These are phyloP conservation scores for Coniophora puteana DNA, from an alignment of 1,284 basidiomycete genomes.

Conservation along the genomic window DNA sequence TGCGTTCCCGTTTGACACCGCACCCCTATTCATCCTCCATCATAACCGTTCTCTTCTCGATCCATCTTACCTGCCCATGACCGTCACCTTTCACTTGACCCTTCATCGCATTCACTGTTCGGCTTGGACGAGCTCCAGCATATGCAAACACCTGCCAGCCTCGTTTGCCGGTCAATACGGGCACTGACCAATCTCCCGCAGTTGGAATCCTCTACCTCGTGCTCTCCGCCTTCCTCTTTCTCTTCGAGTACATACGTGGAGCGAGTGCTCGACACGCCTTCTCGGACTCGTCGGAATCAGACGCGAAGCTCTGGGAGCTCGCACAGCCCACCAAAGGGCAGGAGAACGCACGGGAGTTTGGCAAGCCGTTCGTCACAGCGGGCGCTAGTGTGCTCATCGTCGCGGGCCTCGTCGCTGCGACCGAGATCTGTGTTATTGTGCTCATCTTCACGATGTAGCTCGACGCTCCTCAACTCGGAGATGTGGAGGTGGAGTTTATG, in stretches of 20 bases:
- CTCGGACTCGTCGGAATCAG: constrained; percentile 46
- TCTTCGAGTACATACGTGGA: constrained; percentile 57
- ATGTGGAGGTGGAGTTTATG: too few relatives aligned
- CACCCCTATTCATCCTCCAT: too few relatives aligned
- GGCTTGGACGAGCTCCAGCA: too few relatives aligned
- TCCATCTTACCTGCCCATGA: background rate
- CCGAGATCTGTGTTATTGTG: constrained; percentile 63
- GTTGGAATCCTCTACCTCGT: constrained; percentile 73
- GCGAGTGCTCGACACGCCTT: constrained; percentile 71
- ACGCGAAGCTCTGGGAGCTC: constrained; percentile 15
- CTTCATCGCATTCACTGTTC: constrained; percentile 1
- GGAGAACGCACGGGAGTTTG: constrained; percentile 57
- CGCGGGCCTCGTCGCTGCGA: constrained; percentile 53
- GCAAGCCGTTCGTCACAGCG: constrained; percentile 76
- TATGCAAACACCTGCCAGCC: background rate
- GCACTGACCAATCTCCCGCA: constrained; percentile 21
- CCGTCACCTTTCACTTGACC: constrained; percentile 7
- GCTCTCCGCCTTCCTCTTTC: constrained; percentile 56
- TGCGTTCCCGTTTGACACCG: background rate
- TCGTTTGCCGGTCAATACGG: background rate
- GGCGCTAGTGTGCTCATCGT: constrained; percentile 70
- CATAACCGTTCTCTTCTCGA: constrained; percentile 3
- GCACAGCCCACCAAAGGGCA: constrained; percentile 50
- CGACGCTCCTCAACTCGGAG: too few relatives aligned
- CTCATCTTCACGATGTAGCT: constrained; percentile 46